phyloP scores from a whole-genome alignment of 2,329 filamentous ascomycete genomes.

The Cercospora berteroae region DNA sequence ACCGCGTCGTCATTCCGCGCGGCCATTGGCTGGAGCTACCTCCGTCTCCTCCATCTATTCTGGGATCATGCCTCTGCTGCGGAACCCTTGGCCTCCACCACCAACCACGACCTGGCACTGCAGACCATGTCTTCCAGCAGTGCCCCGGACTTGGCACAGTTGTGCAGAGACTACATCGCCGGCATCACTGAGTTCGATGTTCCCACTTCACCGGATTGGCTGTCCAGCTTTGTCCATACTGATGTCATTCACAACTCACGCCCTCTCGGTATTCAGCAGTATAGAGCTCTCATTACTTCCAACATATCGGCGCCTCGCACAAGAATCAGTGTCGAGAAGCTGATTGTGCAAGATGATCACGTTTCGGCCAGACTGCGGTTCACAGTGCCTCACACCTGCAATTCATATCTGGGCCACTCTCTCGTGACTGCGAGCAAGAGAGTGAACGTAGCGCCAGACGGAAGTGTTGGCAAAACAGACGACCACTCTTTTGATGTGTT shows the following conservation, averaged over 20 bases:
- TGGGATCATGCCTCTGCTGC: background rate
- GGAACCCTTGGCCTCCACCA: background rate
- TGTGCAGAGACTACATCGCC: background rate
- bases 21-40: background rate
- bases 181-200: background rate
- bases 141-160: background rate
- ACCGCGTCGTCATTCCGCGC: background rate
- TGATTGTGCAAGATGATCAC: conserved; percentile 3
- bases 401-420: background rate
- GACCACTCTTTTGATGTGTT: conserved; percentile 6
- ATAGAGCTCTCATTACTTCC: conserved; percentile 5
- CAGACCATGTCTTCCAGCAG: background rate
- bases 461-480: background rate
- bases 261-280: conserved; percentile 1
- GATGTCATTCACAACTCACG: conserved; percentile 13
- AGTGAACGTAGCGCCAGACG: background rate
- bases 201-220: background rate
- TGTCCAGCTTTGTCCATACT: conserved; percentile 5
- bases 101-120: background rate
- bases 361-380: conserved; percentile 5
- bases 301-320: conserved; percentile 11
- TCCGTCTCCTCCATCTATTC: conserved; percentile 5
- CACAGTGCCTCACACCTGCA: background rate
- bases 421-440: background rate
- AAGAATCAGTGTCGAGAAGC: conserved; percentile 3